A percentile compares a stretch with the other conserved stretches of the same genome.
Evolutionary conservation across 352 stramenopile species (phyloP).

Genomic region (Pythium oligandrum): DNA sequence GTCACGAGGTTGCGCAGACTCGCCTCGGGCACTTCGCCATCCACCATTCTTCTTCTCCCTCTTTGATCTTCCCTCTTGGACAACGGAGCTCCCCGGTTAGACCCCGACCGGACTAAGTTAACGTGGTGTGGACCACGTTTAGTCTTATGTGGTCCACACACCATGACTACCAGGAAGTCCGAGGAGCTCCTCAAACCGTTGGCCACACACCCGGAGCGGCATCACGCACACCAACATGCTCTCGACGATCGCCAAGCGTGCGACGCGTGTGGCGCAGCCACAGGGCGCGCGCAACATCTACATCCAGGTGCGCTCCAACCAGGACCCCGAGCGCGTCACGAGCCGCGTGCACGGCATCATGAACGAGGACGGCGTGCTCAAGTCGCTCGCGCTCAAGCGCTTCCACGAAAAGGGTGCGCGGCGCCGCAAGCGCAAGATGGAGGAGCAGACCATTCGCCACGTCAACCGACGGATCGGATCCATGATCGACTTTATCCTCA

Average conservation of each 20-base stretch:
- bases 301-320: conserved; percentile 39
- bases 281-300: conserved; percentile 37
- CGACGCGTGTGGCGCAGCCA: conserved; percentile 6
- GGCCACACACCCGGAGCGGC: not conserved
- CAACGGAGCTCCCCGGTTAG: not conserved
- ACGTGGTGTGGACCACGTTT: too few species aligned
- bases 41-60: conserved; percentile 4
- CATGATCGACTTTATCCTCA: conserved; percentile 84
- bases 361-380: conserved; percentile 74
- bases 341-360: conserved; percentile 66
- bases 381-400: conserved; percentile 61
- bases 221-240: conserved; percentile 10
- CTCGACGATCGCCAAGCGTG: conserved; percentile 15
- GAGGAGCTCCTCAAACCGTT: not conserved
- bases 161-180: conserved; percentile 9
- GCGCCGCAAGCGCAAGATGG: conserved; percentile 73
- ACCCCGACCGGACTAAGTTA: too few species aligned
- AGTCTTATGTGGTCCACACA: not conserved
- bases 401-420: conserved; percentile 85
- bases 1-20: conserved; percentile 89
- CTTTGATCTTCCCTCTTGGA: conserved; percentile 1
- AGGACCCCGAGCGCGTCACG: conserved; percentile 45
- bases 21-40: conserved; percentile 74
- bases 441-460: conserved; percentile 76
- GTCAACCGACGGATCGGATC: conserved; percentile 75